Conservation (phyloP, 176 grass and related monocot species). For the Musa itinerans region DNA sequence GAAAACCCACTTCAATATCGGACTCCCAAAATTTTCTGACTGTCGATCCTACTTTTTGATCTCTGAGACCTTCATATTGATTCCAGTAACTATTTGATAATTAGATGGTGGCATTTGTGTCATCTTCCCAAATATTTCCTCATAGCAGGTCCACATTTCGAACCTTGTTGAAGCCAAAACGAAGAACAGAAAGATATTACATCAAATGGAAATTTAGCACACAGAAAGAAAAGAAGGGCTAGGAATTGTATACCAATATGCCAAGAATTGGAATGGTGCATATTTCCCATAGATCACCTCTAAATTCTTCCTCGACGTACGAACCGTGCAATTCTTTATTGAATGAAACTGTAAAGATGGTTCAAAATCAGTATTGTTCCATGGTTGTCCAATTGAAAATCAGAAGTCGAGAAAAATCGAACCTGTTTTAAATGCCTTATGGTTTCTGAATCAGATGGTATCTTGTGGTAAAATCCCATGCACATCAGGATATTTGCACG, state of each 20-base stretch:
- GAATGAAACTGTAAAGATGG: constrained; percentile 46
- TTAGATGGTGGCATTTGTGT: constrained; percentile 45
- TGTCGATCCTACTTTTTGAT: background rate
- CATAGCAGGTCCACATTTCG: constrained; percentile 60
- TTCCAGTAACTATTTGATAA: constrained; percentile 54
- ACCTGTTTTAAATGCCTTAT: constrained; percentile 70
- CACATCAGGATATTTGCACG: constrained; percentile 72
- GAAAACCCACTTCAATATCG: too few species aligned
- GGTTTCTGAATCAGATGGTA: constrained; percentile 67
- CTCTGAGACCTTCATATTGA: constrained; percentile 37
- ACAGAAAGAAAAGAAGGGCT: background rate
- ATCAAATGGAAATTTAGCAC: background rate
- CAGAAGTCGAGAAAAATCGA: background rate
- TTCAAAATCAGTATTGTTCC: background rate
- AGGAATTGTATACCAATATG: constrained; percentile 54
- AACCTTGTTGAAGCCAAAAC: constrained; percentile 30
- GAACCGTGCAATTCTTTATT: constrained; percentile 25
- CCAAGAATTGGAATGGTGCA: constrained; percentile 74
- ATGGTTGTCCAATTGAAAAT: constrained; percentile 8
- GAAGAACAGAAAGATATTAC: background rate
- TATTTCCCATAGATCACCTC: constrained; percentile 48
- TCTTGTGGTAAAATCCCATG: constrained; percentile 66
- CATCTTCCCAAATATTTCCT: constrained; percentile 59
- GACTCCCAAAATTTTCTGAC: too few species aligned
- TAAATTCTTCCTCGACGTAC: constrained; percentile 35